Conservation (phyloP, 345 rosid species). For the Populus pruinosa region DNA sequence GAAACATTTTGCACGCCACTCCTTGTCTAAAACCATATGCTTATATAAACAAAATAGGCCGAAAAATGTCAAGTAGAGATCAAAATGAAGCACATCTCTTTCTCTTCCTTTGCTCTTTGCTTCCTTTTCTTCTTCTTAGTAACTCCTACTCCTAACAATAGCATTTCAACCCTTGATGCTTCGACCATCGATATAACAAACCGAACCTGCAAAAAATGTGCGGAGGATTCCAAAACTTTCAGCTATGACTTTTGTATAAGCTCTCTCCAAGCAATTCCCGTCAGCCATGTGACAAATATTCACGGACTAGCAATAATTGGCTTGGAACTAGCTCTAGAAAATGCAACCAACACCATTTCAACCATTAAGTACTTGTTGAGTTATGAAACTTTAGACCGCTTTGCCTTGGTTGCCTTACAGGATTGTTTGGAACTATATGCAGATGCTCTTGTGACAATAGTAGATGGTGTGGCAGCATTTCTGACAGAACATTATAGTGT, state of each 20-base stretch:
- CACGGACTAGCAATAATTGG: slow-evolving; percentile 47
- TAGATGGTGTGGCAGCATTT: slow-evolving; percentile 42
- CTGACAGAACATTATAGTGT: slow-evolving; percentile 28
- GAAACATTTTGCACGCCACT: neutral
- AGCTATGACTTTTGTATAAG: slow-evolving; percentile 37
- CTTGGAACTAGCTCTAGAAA: slow-evolving; percentile 55
- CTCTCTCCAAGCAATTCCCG: slow-evolving; percentile 46
- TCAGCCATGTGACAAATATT: slow-evolving; percentile 42
- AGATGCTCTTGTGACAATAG: slow-evolving; percentile 34
- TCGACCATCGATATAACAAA: slow-evolving; percentile 25
- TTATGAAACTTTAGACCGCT: slow-evolving; percentile 26
- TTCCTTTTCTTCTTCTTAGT: slow-evolving; percentile 14
- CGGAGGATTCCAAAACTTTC: slow-evolving; percentile 27
- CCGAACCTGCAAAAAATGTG: slow-evolving; percentile 47
- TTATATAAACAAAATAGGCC: neutral
- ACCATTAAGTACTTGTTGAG: slow-evolving; percentile 31
- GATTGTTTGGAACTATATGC: slow-evolving; percentile 50
- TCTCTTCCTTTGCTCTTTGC: neutral
- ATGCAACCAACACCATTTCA: slow-evolving; percentile 47
- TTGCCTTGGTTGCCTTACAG: slow-evolving; percentile 31
- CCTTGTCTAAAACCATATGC: neutral
- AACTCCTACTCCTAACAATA: neutral
- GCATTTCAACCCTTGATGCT: neutral
- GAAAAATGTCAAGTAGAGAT: neutral
- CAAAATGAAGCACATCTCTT: slow-evolving; percentile 14